A percentile compares a stretch with the other conserved stretches of the same genome.
These are phyloP conservation scores for Crucihimalaya himalaica DNA, from an alignment of 345 rosid genomes.

Conservation along the genomic window DNA sequence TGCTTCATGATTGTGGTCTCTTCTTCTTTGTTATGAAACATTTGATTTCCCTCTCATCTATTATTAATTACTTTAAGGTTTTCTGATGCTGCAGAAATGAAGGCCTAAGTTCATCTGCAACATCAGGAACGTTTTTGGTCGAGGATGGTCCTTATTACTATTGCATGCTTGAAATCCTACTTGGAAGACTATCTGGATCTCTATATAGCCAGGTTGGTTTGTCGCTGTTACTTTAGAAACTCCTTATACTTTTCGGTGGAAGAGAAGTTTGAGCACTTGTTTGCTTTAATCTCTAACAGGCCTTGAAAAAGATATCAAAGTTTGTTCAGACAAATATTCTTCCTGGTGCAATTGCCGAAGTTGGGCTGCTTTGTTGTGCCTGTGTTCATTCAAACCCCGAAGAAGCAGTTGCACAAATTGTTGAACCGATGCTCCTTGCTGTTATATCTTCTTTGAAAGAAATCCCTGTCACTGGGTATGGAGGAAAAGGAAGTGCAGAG, in stretches of 20 bases:
- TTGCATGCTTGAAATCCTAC: constrained; percentile 97
- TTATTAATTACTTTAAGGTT: constrained; percentile 2
- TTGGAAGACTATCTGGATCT: constrained; percentile 86
- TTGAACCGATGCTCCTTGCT: constrained; percentile 79
- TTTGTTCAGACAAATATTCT: constrained; percentile 91
- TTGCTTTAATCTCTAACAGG: constrained; percentile 52
- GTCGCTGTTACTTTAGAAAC: constrained; percentile 14
- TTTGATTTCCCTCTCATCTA: constrained; percentile 12
- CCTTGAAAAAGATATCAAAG: constrained; percentile 91
- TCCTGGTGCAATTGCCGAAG: constrained; percentile 99
- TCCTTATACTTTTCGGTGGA: neutral
- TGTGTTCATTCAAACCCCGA: constrained; percentile 95
- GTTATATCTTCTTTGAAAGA: constrained; percentile 86
- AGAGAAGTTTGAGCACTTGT: constrained; percentile 20
- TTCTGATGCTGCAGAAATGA: constrained; percentile 64
- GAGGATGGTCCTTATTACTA: constrained; percentile 97
- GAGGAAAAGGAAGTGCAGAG: constrained; percentile 65
- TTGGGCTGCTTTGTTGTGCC: constrained; percentile 97
- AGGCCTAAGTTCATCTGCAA: constrained; percentile 85
- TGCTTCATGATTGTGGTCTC: constrained; percentile 24
- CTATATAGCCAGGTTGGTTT: constrained; percentile 88
- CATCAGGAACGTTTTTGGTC: constrained; percentile 94
- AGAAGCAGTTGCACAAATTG: constrained; percentile 83
- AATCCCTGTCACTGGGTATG: constrained; percentile 84
- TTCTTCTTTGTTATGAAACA: constrained; percentile 10